Conservation (phyloP, 306 rosid species). For the Nissolia schottii region DNA sequence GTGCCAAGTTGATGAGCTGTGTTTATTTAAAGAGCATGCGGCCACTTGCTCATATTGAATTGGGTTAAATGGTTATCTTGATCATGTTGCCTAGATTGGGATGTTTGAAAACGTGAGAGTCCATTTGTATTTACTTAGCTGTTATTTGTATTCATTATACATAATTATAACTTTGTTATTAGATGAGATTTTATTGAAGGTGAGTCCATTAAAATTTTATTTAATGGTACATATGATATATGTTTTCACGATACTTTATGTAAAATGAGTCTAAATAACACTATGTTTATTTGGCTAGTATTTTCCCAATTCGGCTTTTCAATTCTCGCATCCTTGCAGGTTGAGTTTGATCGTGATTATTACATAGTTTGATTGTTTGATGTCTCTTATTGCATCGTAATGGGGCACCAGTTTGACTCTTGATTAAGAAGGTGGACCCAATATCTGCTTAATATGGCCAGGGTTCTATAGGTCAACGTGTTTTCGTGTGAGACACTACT, state of each 20-base stretch:
- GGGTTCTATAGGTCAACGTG: background rate
- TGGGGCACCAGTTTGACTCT: slow-evolving; percentile 4
- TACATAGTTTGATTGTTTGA: slow-evolving; percentile 6
- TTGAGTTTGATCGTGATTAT: background rate
- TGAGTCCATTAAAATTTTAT: too few species aligned
- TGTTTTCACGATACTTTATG: too few species aligned
- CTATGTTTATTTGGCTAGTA: too few species aligned
- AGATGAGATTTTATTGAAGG: too few species aligned
- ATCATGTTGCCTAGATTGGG: background rate
- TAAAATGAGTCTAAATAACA: too few species aligned
- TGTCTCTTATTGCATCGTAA: slow-evolving; percentile 6
- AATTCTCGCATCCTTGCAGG: background rate
- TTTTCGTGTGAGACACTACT: background rate
- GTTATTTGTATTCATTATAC: too few species aligned
- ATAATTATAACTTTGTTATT: too few species aligned
- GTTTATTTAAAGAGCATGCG: background rate
- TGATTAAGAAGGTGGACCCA: slow-evolving; percentile 16
- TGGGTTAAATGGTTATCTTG: background rate
- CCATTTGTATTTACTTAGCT: background rate
- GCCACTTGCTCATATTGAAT: background rate
- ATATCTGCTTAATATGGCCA: background rate
- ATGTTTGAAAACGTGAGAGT: background rate
- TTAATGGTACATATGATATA: too few species aligned
- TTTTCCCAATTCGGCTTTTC: background rate
- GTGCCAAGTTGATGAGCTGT: background rate